phyloP scores from a whole-genome alignment of 352 stramenopile genomes.

The Pythium folliculosum region DNA sequence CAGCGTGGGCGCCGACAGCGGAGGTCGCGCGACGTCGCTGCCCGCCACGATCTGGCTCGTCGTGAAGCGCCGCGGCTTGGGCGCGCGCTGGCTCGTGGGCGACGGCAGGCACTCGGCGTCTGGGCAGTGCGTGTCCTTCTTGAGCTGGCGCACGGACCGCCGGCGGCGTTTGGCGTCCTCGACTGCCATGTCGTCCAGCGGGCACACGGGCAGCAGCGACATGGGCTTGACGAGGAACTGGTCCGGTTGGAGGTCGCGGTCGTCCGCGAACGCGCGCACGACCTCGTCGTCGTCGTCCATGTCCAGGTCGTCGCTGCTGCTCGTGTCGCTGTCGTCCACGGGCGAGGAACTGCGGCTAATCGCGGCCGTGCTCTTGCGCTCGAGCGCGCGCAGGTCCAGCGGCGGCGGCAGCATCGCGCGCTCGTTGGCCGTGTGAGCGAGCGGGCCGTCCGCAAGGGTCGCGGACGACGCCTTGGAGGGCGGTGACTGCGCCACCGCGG shows the following conservation, averaged over 20 bases:
- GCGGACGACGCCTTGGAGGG: conserved; percentile 5
- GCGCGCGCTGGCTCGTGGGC: conserved; percentile 36
- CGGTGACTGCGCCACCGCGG: not conserved
- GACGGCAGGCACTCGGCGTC: conserved; percentile 69
- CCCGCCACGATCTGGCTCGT: conserved; percentile 17
- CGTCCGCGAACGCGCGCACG: conserved; percentile 27
- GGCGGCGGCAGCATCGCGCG: conserved; percentile 6
- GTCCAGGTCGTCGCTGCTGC: conserved; percentile 29
- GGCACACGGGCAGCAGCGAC: conserved; percentile 69
- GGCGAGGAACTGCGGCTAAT: conserved; percentile 34
- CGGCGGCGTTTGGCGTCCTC: conserved; percentile 80
- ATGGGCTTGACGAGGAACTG: conserved; percentile 74
- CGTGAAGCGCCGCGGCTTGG: conserved; percentile 20
- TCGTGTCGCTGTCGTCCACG: conserved; percentile 35
- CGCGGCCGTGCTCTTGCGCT: conserved; percentile 18
- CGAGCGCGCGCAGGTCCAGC: conserved; percentile 23
- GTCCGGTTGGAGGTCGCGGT: conserved; percentile 23
- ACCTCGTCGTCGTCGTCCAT: conserved; percentile 33
- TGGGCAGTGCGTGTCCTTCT: conserved; percentile 44
- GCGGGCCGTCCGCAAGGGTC: conserved; percentile 20
- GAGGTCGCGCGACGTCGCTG: conserved; percentile 21
- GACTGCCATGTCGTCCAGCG: conserved; percentile 69
- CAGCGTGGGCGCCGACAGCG: conserved; percentile 36
- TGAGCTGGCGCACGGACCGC: conserved; percentile 41
- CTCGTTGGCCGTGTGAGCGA: too few species aligned